Percentiles rank a stretch among this genome's conserved stretches.
These are phyloP conservation scores for Penicillium canescens DNA, from an alignment of 495 filamentous ascomycete species.

Conservation along the genomic window DNA sequence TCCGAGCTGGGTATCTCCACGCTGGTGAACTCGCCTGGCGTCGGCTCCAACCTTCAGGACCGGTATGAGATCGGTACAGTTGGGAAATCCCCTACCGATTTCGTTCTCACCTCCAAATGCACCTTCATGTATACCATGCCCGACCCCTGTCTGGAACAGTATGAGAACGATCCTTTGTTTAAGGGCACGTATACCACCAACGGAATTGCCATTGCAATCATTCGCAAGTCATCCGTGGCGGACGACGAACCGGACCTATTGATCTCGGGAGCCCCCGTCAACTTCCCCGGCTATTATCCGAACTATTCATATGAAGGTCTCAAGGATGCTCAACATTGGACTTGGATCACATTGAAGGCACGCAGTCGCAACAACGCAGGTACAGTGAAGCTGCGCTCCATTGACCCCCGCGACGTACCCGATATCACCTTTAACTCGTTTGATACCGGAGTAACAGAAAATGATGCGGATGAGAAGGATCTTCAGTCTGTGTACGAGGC, in stretches of 20 bases:
- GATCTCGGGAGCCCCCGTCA: constrained; percentile 49
- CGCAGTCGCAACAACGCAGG: constrained; percentile 52
- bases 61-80: constrained; percentile 57
- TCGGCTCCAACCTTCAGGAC: constrained; percentile 68
- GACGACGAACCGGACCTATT: constrained; percentile 49
- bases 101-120: constrained; percentile 48
- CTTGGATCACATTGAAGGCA: constrained; percentile 54
- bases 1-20: constrained; percentile 47
- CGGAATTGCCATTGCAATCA: constrained; percentile 47
- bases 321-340: constrained; percentile 31
- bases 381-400: constrained; percentile 46
- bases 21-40: constrained; percentile 57
- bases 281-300: constrained; percentile 43
- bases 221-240: constrained; percentile 39
- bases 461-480: constrained; percentile 41
- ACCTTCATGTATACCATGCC: constrained; percentile 39
- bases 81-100: constrained; percentile 46
- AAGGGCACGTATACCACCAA: constrained; percentile 50
- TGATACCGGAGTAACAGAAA: constrained; percentile 33
- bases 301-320: constrained; percentile 34
- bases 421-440: constrained; percentile 61
- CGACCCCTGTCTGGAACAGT: constrained; percentile 53
- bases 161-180: constrained; percentile 34
- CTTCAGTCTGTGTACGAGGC: constrained; percentile 50
- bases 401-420: constrained; percentile 51